Evolutionary conservation across 768 basidiomycete genomes (phyloP).

Genomic region (Clavulina sp.): DNA sequence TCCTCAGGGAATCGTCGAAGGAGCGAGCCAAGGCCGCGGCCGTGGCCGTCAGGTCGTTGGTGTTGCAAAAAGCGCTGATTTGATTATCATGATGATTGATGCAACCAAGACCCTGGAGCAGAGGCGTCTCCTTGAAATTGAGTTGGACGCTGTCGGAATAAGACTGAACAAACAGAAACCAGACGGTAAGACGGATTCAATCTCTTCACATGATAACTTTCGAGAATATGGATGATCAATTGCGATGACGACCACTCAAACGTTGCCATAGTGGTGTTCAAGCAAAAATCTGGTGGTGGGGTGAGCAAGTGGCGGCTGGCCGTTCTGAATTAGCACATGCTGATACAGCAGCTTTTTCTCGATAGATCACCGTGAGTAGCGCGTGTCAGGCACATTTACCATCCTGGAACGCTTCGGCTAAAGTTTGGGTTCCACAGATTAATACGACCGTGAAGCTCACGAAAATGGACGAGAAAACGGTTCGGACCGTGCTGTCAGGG

Average conservation of each 20-base stretch:
- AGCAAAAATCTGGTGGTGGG: conserved; percentile 80
- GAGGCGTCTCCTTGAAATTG: conserved; percentile 68
- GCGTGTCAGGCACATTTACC: background rate
- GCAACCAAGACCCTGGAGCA: conserved; percentile 91
- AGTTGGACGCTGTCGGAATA: conserved; percentile 93
- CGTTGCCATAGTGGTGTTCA: conserved; percentile 58
- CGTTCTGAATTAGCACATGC: background rate
- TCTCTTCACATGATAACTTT: background rate
- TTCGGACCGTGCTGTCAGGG: conserved; percentile 77
- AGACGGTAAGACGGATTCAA: conserved; percentile 26
- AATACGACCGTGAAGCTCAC: conserved; percentile 89
- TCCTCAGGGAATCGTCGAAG: conserved; percentile 70
- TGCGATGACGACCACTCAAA: background rate
- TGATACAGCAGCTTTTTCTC: background rate
- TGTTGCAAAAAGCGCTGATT: conserved; percentile 78
- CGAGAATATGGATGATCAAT: background rate
- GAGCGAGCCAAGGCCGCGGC: conserved; percentile 68
- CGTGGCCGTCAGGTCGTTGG: conserved; percentile 93
- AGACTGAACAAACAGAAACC: conserved; percentile 79
- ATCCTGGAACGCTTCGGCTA: background rate
- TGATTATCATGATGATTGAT: conserved; percentile 85
- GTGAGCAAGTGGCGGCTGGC: conserved; percentile 27
- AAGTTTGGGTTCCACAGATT: conserved; percentile 26
- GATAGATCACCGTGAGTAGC: background rate
- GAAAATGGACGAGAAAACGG: conserved; percentile 86